phyloP scores from a whole-genome alignment of 2,329 filamentous ascomycete genomes.

The Diaporthe ilicicola region DNA sequence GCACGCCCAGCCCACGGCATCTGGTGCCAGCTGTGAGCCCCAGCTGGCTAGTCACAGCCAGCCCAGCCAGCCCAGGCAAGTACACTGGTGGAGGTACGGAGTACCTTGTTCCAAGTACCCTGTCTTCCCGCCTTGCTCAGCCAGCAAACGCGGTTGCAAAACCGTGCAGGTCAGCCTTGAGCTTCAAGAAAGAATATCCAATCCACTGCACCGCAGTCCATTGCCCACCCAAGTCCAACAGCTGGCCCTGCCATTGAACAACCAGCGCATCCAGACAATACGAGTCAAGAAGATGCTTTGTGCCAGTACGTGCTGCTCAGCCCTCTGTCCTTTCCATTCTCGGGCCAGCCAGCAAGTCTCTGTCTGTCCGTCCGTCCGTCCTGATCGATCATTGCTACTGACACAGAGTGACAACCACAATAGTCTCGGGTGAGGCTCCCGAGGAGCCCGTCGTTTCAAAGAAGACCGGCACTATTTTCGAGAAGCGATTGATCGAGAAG shows the following conservation, averaged over 20 bases:
- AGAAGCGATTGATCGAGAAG: conserved; percentile 93
- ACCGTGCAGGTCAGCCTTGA: conserved; percentile 22
- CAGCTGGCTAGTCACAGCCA: neutral
- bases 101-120: neutral
- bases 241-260: conserved; percentile 1
- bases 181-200: neutral
- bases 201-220: neutral
- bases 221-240: neutral
- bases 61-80: neutral
- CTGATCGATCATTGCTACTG: neutral
- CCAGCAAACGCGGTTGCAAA: conserved; percentile 24
- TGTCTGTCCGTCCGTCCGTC: neutral
- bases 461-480: conserved; percentile 93
- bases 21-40: neutral
- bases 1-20: neutral
- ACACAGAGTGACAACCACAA: neutral
- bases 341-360: neutral
- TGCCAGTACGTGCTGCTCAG: conserved; percentile 27
- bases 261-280: neutral
- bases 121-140: neutral
- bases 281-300: conserved; percentile 32
- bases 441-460: conserved; percentile 94
- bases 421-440: conserved; percentile 96
- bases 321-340: neutral
- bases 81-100: neutral